phyloP scores from a whole-genome alignment of 306 rosid genomes.

The Malus sieversii region DNA sequence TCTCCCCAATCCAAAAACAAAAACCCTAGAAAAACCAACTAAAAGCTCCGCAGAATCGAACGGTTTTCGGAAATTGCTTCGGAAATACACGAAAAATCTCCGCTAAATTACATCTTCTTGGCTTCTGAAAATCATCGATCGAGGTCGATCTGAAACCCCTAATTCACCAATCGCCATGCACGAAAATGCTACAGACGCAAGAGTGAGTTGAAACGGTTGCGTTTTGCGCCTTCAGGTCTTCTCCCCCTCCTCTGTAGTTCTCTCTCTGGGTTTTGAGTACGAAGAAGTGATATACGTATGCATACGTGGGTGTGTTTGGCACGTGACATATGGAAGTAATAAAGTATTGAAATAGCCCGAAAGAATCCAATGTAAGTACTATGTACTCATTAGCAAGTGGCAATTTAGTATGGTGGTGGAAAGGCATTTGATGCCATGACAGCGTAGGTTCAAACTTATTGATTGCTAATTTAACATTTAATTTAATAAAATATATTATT shows the following conservation, averaged over 20 bases:
- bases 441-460: accelerated
- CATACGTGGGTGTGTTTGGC: not conserved
- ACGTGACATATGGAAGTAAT: not conserved
- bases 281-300: not conserved
- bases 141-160: constrained; percentile 25
- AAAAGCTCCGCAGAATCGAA: not conserved
- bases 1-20: not conserved
- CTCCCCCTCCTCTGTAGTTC: not conserved
- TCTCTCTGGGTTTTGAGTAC: not conserved
- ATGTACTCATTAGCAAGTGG: too few species aligned
- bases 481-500: too few species aligned
- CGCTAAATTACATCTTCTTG: constrained; percentile 40
- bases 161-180: constrained; percentile 19
- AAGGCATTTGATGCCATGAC: too few species aligned
- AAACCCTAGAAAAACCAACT: constrained; percentile 28
- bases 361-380: too few species aligned
- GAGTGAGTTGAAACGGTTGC: not conserved
- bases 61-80: not conserved
- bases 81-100: not conserved
- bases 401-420: too few species aligned
- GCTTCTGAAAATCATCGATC: not conserved
- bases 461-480: too few species aligned
- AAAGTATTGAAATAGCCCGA: too few species aligned
- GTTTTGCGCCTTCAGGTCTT: not conserved
- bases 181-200: not conserved